Evolutionary conservation across 2,329 filamentous ascomycete species (phyloP).

Genomic region (Leptographium galeiforme): DNA sequence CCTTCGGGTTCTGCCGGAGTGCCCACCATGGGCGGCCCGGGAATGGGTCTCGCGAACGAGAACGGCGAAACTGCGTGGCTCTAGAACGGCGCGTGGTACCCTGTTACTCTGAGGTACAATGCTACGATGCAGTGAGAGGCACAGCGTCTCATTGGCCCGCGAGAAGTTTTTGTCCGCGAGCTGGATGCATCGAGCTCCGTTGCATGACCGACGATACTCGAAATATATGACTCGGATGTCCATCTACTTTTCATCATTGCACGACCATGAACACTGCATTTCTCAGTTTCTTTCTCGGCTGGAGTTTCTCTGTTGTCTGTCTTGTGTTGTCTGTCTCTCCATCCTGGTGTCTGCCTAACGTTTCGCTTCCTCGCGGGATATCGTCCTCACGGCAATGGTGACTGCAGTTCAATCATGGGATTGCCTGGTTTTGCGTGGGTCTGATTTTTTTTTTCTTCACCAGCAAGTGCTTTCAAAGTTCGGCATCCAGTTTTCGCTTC

Average conservation of each 20-base stretch:
- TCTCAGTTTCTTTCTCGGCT: neutral
- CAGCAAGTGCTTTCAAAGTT: neutral
- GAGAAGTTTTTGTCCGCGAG: too few species aligned
- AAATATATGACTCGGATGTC: too few species aligned
- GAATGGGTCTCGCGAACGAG: slow-evolving; percentile 11
- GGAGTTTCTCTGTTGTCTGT: neutral
- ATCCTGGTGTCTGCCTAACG: slow-evolving; percentile 7
- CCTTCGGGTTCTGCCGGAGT: slow-evolving; percentile 4
- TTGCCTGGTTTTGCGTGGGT: neutral
- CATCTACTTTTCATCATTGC: too few species aligned
- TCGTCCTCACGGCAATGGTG: neutral
- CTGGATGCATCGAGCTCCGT: too few species aligned
- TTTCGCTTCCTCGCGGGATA: neutral
- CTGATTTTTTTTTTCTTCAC: neutral
- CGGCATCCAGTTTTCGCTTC: neutral
- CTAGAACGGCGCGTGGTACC: slow-evolving; percentile 10
- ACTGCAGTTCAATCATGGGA: neutral
- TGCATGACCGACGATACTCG: too few species aligned
- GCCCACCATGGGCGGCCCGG: slow-evolving; percentile 8
- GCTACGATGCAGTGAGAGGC: neutral
- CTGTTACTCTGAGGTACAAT: slow-evolving; percentile 4
- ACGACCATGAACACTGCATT: neutral
- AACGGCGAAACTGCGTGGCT: slow-evolving; percentile 16
- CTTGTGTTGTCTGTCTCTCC: slow-evolving; percentile 2
- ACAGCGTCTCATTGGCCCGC: too few species aligned